Base-by-base conservation (phyloP, 2,329 filamentous ascomycete genomes). In the Xylariaceae sp. region DNA sequence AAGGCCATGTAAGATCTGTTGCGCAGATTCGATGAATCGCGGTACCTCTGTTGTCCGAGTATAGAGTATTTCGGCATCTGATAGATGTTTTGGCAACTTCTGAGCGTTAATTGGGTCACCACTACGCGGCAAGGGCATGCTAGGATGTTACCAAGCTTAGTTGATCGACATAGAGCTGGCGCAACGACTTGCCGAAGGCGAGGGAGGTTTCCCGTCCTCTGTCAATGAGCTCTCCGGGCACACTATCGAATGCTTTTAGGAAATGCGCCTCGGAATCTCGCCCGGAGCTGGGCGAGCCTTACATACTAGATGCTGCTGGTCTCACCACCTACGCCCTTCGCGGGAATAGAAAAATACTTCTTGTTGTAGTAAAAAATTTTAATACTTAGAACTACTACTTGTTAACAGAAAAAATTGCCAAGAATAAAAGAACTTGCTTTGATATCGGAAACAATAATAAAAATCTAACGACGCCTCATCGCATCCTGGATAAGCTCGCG, bases 181-280 rank as follows among this genome's bases (percentile, higher is more conserved):
- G 43, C 32, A 36, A 36, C 32, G 13, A 36, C 32, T 36, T 37
- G 30, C 43, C 43, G 15, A 46, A 46, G 30, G 43, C 43, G 23
- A 46, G 43, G 43, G 43, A 46, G 43, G 30, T 46, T 46, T 46
- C 43, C 43, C 43, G 43, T 46, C 43, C 43, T 36, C 32, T 46
- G 21, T 46, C 43, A 46, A 32, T 37, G 5, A 46, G 43, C 32
- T 46, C 43, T 27, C 43, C 43, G 21, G 32, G 43, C 43, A 36
- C 37, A 23, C 43, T 46, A 46, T 37, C 26, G 32, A 46, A 36
- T 37, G 43, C 32, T 37, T 13, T 46, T 21, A 46, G 43, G 43
- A 16, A 46, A 46, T 46, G 43, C 43, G 21, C 32, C 32, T 46
- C 32, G 21, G n/a, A 16, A 37, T 27, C 13, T 27, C 30, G n/a